Evolutionary conservation across 2,329 filamentous ascomycete genomes (phyloP), one percentile per base, ranked within the genome.

Genomic region (Macrophomina phaseolina): DNA sequence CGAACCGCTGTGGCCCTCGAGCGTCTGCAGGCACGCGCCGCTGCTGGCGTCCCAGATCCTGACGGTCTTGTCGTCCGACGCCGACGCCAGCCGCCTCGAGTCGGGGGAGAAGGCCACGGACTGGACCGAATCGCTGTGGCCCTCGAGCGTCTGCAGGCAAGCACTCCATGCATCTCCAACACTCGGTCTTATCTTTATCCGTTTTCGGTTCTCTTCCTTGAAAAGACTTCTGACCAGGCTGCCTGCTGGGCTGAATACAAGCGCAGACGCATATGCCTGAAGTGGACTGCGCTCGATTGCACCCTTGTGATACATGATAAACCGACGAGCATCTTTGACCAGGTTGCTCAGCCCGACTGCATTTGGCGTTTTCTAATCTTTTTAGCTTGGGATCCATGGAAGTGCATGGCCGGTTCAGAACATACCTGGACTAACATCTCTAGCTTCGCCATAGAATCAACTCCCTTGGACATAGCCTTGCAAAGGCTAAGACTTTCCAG

Each of bases 21-120:
- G 18, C 2, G 18, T n/a, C 45, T 48, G 45, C 45, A 48, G 3
- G 18, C 45, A 48, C 45, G n/a, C 45, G 2, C 45, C 45, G n/a
- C 45, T 48, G 14, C 45, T 23, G 1, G 45, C 45, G 52, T 74
- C 71, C 68, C 65, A 73, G 23, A 73, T 55, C 68, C 66, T 69
- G 55, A 71, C 69, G 5, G 67, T 70, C 3, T 64, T 61, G 64
- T 73, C 70, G 45, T 23, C 1, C 7, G 70, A 72, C 9, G 32
- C 71, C 7, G 70, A 73, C 16, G 68, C 70, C 45, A 75, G 66
- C 42, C 30, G 40, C 2, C 34, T 67, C 23, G 64, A 66, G 66
- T 75, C 69, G 53, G 64, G 67, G 14, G 72, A 75, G 69, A 77
- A 75, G 32, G 70, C 70, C 42, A 77, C 69, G 0, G 67, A 69